Evolutionary conservation across 208 protist species (phyloP).

Genomic region (Trypanosoma vivax): DNA sequence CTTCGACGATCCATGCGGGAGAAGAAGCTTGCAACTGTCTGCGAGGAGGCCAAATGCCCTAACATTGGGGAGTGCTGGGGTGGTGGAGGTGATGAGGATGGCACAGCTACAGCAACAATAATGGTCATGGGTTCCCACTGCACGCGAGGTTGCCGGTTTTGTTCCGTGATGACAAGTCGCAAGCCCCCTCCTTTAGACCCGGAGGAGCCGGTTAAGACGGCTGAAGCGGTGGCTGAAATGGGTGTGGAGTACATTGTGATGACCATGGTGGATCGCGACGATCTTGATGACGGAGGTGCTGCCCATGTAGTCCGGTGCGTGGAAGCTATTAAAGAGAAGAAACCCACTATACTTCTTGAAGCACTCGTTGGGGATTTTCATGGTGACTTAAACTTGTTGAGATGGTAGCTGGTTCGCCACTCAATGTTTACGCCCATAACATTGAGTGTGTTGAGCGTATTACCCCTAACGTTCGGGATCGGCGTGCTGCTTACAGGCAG

Average conservation of each 20-base stretch:
- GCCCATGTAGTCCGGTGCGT: constrained; percentile 91
- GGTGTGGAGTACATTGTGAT: constrained; percentile 98
- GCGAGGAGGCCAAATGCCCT: constrained; percentile 95
- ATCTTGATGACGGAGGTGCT: constrained; percentile 92
- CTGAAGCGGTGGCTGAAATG: constrained; percentile 92
- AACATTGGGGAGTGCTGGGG: constrained; percentile 99
- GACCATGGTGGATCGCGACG: constrained; percentile 97
- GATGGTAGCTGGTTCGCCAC: constrained; percentile 83
- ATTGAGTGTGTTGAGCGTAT: constrained; percentile 96
- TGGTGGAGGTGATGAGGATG: constrained; percentile 68
- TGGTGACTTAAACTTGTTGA: constrained; percentile 85
- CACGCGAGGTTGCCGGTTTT: constrained; percentile 98
- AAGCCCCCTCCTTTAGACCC: constrained; percentile 93
- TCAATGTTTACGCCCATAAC: constrained; percentile 99
- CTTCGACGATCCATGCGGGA: constrained; percentile 75
- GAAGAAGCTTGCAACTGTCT: constrained; percentile 87
- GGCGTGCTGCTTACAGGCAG: constrained; percentile 93
- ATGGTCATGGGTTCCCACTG: constrained; percentile 98
- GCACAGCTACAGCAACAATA: constrained; percentile 94
- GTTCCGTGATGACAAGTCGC: constrained; percentile 93
- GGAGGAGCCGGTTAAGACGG: constrained; percentile 91
- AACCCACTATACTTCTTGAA: constrained; percentile 88
- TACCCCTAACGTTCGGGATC: constrained; percentile 90
- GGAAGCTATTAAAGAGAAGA: constrained; percentile 77
- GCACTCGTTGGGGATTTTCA: constrained; percentile 97